phyloP scores from a whole-genome alignment of 2,329 filamentous ascomycete species.

The Akanthomyces dipterigenus region DNA sequence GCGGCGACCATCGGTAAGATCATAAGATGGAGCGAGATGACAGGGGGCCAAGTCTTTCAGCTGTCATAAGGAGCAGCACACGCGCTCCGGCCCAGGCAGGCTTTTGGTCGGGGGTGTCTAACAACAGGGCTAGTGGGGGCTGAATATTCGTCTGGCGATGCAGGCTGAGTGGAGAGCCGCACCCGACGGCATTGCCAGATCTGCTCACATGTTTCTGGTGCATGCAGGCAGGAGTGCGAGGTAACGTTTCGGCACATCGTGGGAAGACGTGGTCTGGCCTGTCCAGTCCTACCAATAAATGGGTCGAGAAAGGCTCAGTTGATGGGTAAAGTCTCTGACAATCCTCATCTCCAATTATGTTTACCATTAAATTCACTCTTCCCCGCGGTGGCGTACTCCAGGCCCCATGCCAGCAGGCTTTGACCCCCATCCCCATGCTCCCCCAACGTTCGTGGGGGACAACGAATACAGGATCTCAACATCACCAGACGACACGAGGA shows the following conservation, averaged over 20 bases:
- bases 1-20: not conserved
- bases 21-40: not conserved
- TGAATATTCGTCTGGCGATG: not conserved
- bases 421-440: not conserved
- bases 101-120: not conserved
- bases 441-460: not conserved
- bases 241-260: not conserved
- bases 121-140: not conserved
- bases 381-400: not conserved
- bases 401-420: not conserved
- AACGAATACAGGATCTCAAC: not conserved
- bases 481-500: not conserved
- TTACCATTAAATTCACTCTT: not conserved
- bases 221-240: not conserved
- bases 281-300: too few species aligned
- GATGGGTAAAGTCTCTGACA: too few species aligned
- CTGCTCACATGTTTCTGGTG: not conserved
- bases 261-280: not conserved
- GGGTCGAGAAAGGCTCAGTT: not conserved
- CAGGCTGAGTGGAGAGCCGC: not conserved
- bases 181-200: not conserved
- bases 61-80: too few species aligned
- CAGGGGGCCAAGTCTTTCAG: not conserved
- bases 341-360: too few species aligned
- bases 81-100: too few species aligned